A percentile compares a stretch with the other conserved stretches of the same genome.
Conservation (phyloP, 768 basidiomycete species). For the Termitomyces sp. region DNA sequence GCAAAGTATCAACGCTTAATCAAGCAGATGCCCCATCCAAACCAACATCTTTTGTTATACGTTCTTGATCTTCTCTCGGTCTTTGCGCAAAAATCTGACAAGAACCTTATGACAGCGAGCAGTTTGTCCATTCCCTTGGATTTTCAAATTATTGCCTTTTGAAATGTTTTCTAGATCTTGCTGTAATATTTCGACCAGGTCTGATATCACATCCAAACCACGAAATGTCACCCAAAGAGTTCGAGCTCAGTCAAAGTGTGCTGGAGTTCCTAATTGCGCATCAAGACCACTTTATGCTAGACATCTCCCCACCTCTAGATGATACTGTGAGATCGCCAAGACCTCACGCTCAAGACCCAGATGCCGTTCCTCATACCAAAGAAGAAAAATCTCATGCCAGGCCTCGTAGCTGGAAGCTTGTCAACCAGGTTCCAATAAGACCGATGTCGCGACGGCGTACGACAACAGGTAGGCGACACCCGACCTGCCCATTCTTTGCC, state of each 20-base stretch:
- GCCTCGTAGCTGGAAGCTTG: slow-evolving; percentile 49
- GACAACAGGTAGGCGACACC: slow-evolving; percentile 33
- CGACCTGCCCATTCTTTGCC: not conserved
- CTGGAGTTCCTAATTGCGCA: slow-evolving; percentile 95
- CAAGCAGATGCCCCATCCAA: slow-evolving; percentile 75
- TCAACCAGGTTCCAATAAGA: slow-evolving; percentile 25
- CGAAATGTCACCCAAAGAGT: slow-evolving; percentile 81
- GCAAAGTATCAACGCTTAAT: slow-evolving; percentile 82
- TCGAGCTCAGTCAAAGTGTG: slow-evolving; percentile 82
- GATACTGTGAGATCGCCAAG: slow-evolving; percentile 7
- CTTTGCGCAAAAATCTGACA: slow-evolving; percentile 85
- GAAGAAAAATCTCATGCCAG: slow-evolving; percentile 38
- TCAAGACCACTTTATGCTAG: slow-evolving; percentile 93
- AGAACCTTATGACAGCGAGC: slow-evolving; percentile 93
- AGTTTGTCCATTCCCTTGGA: slow-evolving; percentile 49
- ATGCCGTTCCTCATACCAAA: slow-evolving; percentile 40
- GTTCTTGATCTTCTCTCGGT: slow-evolving; percentile 95
- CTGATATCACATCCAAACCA: slow-evolving; percentile 86
- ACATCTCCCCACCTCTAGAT: slow-evolving; percentile 65
- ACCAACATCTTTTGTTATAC: slow-evolving; percentile 95
- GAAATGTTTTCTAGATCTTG: slow-evolving; percentile 59
- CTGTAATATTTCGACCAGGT: slow-evolving; percentile 95
- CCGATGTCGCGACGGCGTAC: slow-evolving; percentile 52
- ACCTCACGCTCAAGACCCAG: slow-evolving; percentile 28
- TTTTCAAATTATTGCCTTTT: not conserved